phyloP scores from a whole-genome alignment of 305 asterid genomes.

The Solanum hybrid region DNA sequence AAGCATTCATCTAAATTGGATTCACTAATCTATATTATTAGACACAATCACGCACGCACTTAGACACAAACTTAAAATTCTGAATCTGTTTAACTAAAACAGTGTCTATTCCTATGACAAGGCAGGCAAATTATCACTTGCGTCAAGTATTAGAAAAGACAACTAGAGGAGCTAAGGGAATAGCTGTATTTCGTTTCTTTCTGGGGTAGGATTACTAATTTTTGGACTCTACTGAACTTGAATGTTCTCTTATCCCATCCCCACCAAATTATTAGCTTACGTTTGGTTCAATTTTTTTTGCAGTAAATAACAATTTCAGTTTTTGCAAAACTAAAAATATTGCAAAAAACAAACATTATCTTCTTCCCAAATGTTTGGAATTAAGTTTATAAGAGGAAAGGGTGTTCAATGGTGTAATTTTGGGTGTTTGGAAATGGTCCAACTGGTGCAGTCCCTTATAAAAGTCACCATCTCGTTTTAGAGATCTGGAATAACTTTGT shows the following conservation, averaged over 20 bases:
- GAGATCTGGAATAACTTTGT: slow-evolving; percentile 55
- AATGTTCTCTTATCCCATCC: not conserved
- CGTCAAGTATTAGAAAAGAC: not conserved
- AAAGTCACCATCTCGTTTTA: slow-evolving; percentile 67
- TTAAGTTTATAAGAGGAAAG: slow-evolving; percentile 1
- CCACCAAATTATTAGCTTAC: not conserved
- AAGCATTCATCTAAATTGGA: not conserved
- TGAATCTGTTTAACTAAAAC: not conserved
- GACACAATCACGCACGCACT: not conserved
- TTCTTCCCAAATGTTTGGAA: not conserved
- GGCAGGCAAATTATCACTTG: not conserved
- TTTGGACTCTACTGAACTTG: slow-evolving; percentile 1
- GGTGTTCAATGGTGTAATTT: not conserved
- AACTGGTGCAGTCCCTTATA: slow-evolving; percentile 46
- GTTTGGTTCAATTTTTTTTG: not conserved
- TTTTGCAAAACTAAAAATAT: not conserved
- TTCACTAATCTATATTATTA: not conserved
- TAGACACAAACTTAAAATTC: not conserved
- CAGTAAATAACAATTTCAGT: not conserved
- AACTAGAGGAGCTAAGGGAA: not conserved
- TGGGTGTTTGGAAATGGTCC: slow-evolving; percentile 26
- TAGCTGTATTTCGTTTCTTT: not conserved
- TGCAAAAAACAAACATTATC: not conserved
- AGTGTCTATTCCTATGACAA: not conserved
- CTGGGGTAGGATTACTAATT: not conserved